Base-by-base conservation (phyloP, 495 filamentous ascomycete species). In the Friedmanniomyces simplex region DNA sequence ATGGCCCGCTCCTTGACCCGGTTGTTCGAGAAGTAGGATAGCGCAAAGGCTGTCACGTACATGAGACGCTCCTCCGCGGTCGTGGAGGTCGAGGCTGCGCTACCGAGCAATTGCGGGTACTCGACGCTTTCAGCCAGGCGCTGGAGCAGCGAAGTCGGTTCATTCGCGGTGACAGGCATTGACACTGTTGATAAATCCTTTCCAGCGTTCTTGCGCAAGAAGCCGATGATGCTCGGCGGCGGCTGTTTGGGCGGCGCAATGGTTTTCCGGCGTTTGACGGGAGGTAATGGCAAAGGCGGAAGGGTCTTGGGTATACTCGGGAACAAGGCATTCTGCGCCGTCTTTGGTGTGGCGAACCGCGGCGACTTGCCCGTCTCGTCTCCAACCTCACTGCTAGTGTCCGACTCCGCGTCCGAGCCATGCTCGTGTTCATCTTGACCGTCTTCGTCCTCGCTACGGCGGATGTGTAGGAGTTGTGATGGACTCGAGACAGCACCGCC, bases 131-230 rank as follows among this genome's bases (percentile, higher is more conserved):
- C 93, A 1, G 91, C 83, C 14, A 87, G 77, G 57, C 93, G 85
- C 68, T 98, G 93, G 2, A 95, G 77, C 2, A 91, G 69, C 0
- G 91, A 96, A 1, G 85, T 82, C 0, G 93, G 94, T 67, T 98
- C 93, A 70, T 98, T 98, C 20, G 91, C 83, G 21, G 90, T 91
- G 5, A 96, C 93, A 0, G 93, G 93, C 94, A 97, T 98, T 34
- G 88, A 86, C 67, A 97, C 90, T 3, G 89, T 91, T 50, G 89
- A 95, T 6, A 98, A 74, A 69, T 98, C 93, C 72, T 97, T 97
- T 62, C 93, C 93, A 13, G 96, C 93, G 61, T 98, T 98, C 68
- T 96, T 98, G 66, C 94, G 88, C 11, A 97, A 75, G 68, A 96
- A 95, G 0, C 87, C 85, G 56, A 98, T 93, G 30, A 98, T 73